These are phyloP conservation scores for Pseudonitzschia delicatissima DNA, from an alignment of 108 stramenopile species.

Conservation along the genomic window DNA sequence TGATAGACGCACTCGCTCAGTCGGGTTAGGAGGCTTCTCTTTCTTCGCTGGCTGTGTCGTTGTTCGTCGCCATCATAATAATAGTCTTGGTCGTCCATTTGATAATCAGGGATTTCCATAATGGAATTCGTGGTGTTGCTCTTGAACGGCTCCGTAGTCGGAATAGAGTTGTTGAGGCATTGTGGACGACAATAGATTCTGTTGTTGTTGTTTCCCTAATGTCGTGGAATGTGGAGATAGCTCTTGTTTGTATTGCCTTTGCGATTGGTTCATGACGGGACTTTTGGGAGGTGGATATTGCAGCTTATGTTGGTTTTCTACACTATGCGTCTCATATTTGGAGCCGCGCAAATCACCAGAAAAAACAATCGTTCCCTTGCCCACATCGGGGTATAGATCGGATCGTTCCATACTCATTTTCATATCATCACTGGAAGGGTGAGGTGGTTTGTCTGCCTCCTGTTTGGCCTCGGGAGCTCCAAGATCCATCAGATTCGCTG, in stretches of 20 bases:
- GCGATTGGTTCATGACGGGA: neutral
- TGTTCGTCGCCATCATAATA: neutral
- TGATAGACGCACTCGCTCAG: constrained; percentile 10
- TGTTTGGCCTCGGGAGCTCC: neutral
- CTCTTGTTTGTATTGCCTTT: neutral
- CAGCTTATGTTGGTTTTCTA: neutral
- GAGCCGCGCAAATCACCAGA: constrained; percentile 4
- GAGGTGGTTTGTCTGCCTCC: neutral
- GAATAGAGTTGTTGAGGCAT: constrained; percentile 19
- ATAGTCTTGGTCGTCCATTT: constrained; percentile 9
- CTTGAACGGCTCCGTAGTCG: constrained; percentile 15
- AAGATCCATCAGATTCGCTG: neutral
- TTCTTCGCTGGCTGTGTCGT: neutral
- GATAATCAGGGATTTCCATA: constrained; percentile 39
- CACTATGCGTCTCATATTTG: neutral
- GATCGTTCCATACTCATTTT: neutral
- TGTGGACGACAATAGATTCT: neutral
- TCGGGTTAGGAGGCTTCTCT: neutral
- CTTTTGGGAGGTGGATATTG: neutral
- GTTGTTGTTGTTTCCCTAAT: constrained; percentile 8
- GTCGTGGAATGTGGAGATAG: constrained; percentile 1
- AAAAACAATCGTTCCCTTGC: constrained; percentile 29
- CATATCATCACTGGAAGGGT: neutral
- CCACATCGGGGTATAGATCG: constrained; percentile 16
- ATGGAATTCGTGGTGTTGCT: constrained; percentile 30